These are phyloP conservation scores for Mentha longifolia DNA, from an alignment of 257 asterid genomes.

Conservation along the genomic window DNA sequence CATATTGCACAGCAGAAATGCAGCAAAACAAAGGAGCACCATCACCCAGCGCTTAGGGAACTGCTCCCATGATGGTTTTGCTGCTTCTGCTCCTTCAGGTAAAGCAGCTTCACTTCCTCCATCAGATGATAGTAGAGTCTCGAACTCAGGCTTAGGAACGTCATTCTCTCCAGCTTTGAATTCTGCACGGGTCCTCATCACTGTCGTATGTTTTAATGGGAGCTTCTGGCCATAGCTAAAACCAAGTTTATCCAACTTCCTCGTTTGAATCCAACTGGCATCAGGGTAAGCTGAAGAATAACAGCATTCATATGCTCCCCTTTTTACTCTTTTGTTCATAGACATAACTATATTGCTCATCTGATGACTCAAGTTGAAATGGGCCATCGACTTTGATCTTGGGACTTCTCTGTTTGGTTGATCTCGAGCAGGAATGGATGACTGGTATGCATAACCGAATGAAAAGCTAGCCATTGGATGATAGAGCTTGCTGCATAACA, in stretches of 20 bases:
- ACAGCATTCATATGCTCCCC: constrained; percentile 39
- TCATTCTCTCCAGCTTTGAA: constrained; percentile 84
- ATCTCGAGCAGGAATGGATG: constrained; percentile 39
- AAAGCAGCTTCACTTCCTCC: constrained; percentile 55
- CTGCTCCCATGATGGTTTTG: constrained; percentile 71
- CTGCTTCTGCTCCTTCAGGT: constrained; percentile 48
- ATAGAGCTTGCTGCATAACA: constrained; percentile 43
- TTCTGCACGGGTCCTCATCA: constrained; percentile 73
- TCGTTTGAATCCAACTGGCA: constrained; percentile 46
- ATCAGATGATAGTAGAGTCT: constrained; percentile 58
- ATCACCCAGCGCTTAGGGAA: constrained; percentile 96
- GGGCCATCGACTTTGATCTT: constrained; percentile 35
- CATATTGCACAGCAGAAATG: constrained; percentile 98
- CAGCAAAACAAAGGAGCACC: constrained; percentile 92
- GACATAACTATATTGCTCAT: constrained; percentile 36
- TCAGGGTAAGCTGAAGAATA: constrained; percentile 45
- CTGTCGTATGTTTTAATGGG: constrained; percentile 50
- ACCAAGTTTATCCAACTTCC: constrained; percentile 57
- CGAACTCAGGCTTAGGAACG: constrained; percentile 52
- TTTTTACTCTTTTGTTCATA: constrained; percentile 42
- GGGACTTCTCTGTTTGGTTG: constrained; percentile 39
- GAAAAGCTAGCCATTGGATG: constrained; percentile 49
- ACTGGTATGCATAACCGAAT: constrained; percentile 34
- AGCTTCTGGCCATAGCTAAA: constrained; percentile 49
- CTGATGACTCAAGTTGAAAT: constrained; percentile 40